Conservation (phyloP, 768 basidiomycete species). For the Lactarius hatsudake region DNA sequence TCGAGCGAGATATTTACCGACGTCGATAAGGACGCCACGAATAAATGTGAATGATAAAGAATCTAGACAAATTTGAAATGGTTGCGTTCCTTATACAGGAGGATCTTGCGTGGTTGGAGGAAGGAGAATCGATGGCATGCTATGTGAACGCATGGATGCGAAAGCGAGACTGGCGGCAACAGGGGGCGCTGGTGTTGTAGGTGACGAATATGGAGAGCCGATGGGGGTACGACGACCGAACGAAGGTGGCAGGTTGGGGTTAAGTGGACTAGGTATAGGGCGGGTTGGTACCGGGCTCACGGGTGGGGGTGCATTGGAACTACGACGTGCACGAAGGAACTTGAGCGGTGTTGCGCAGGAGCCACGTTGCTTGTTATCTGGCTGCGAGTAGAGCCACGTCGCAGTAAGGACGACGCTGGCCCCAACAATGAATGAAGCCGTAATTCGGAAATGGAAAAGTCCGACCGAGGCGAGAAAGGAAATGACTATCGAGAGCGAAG, state of each 20-base stretch:
- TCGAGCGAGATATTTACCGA: slow-evolving; percentile 7
- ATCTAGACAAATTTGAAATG: neutral
- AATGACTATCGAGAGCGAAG: slow-evolving; percentile 89
- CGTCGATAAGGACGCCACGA: neutral
- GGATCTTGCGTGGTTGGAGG: slow-evolving; percentile 9
- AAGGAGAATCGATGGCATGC: slow-evolving; percentile 26
- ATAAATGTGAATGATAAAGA: slow-evolving; percentile 26
- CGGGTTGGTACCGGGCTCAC: slow-evolving; percentile 22
- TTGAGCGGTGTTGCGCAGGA: slow-evolving; percentile 12
- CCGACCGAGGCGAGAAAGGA: slow-evolving; percentile 91
- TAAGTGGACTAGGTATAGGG: slow-evolving; percentile 19
- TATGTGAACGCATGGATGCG: slow-evolving; percentile 25
- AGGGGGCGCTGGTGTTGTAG: slow-evolving; percentile 25
- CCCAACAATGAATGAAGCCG: slow-evolving; percentile 81
- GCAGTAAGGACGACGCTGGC: slow-evolving; percentile 79
- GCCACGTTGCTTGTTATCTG: slow-evolving; percentile 31
- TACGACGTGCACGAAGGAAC: slow-evolving; percentile 25
- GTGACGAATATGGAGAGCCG: slow-evolving; percentile 26
- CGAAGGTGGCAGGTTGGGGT: slow-evolving; percentile 13
- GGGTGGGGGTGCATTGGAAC: slow-evolving; percentile 21
- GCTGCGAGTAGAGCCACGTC: slow-evolving; percentile 92
- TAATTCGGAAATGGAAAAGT: slow-evolving; percentile 87
- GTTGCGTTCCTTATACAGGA: slow-evolving; percentile 2
- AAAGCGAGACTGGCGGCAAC: slow-evolving; percentile 4
- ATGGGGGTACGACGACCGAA: slow-evolving; percentile 27